A percentile compares a stretch with the other conserved stretches of the same genome.
Evolutionary conservation across 768 basidiomycete species (phyloP).

Genomic region (Zangia roseola): DNA sequence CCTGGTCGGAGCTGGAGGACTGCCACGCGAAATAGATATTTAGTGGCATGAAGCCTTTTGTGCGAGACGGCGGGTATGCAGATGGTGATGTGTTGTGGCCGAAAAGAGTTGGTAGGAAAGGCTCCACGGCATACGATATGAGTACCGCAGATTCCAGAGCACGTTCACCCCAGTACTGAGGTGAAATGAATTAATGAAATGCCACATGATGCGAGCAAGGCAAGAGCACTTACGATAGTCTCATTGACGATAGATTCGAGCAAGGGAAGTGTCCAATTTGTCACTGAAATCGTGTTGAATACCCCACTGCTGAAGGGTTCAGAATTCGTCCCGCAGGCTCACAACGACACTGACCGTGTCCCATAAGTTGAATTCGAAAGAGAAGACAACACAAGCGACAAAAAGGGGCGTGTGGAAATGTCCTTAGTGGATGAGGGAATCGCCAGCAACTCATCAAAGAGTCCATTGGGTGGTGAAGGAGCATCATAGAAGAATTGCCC

Average conservation of each 20-base stretch:
- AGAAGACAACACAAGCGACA: slow-evolving; percentile 7
- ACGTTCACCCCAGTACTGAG: not conserved
- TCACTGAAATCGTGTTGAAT: not conserved
- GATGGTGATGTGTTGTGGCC: slow-evolving; percentile 35
- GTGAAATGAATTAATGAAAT: not conserved
- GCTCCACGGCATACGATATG: slow-evolving; percentile 36
- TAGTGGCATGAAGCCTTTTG: slow-evolving; percentile 36
- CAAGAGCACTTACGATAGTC: slow-evolving; percentile 10
- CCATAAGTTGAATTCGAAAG: slow-evolving; percentile 1
- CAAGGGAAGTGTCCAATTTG: slow-evolving; percentile 5
- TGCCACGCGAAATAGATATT: slow-evolving; percentile 38
- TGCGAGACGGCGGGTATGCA: slow-evolving; percentile 46
- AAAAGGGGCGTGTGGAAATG: slow-evolving; percentile 14
- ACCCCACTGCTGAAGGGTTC: not conserved
- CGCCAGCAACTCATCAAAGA: slow-evolving; percentile 29
- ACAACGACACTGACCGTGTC: slow-evolving; percentile 2
- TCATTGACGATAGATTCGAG: slow-evolving; percentile 12
- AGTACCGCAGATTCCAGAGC: not conserved
- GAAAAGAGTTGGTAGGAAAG: slow-evolving; percentile 44
- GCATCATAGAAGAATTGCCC: slow-evolving; percentile 54
- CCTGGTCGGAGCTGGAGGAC: not conserved
- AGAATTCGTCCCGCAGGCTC: not conserved
- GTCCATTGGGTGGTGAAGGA: slow-evolving; percentile 20
- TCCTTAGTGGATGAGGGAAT: slow-evolving; percentile 2
- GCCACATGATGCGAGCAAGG: not conserved